These are phyloP conservation scores for Phialophora expanda DNA, from an alignment of 2,329 filamentous ascomycete genomes.

Conservation along the genomic window DNA sequence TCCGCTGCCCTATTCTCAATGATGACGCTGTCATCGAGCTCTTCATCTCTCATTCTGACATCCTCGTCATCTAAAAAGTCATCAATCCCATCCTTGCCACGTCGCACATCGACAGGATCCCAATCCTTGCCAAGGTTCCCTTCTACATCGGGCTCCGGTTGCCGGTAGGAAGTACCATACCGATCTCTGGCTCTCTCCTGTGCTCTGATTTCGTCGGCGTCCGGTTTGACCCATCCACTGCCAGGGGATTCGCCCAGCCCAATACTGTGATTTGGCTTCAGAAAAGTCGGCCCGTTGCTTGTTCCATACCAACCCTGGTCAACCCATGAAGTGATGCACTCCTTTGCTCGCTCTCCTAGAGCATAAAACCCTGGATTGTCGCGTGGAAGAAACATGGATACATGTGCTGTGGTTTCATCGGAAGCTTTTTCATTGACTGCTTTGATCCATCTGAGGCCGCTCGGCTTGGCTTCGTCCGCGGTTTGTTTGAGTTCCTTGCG, in stretches of 20 bases:
- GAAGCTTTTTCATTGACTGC: conserved; percentile 77
- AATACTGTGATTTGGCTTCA: conserved; percentile 22
- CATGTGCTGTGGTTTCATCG: conserved; percentile 83
- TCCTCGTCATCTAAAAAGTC: conserved; percentile 31
- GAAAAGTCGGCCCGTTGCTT: conserved; percentile 34
- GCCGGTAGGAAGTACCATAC: conserved; percentile 11
- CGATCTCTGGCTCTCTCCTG: conserved; percentile 33
- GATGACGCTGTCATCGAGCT: conserved; percentile 39
- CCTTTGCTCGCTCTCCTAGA: conserved; percentile 48
- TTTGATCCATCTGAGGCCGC: conserved; percentile 66
- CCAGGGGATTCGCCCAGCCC: conserved; percentile 32
- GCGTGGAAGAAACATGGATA: conserved; percentile 53
- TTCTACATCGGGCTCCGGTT: conserved; percentile 17
- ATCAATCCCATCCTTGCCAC: conserved; percentile 23
- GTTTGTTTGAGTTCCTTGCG: conserved; percentile 40
- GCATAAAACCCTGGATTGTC: conserved; percentile 53
- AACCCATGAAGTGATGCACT: conserved; percentile 48
- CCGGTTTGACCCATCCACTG: conserved; percentile 37
- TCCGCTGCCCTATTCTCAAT: conserved; percentile 34
- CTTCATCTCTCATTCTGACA: conserved; percentile 38
- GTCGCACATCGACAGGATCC: conserved; percentile 28
- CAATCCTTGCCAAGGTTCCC: conserved; percentile 30
- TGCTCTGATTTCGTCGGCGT: conserved; percentile 35
- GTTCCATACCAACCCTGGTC: conserved; percentile 39
- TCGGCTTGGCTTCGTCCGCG: conserved; percentile 33